A percentile compares a stretch with the other conserved stretches of the same genome.
Evolutionary conservation across 2,329 filamentous ascomycete genomes (phyloP).

Genomic region (Colletotrichum sp.): DNA sequence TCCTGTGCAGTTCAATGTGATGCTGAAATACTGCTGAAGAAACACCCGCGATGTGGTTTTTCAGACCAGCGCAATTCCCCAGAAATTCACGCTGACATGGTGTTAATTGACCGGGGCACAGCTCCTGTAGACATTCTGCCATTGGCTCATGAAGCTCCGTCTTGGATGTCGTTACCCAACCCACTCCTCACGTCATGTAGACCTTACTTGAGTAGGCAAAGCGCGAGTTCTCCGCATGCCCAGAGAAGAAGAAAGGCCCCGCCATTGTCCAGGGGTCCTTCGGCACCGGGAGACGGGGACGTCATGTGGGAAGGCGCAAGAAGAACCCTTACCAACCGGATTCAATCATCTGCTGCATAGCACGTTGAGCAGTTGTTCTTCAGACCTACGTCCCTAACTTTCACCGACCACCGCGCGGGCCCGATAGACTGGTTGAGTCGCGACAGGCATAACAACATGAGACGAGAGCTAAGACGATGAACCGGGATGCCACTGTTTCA

Average conservation of each 20-base stretch:
- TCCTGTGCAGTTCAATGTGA: background rate
- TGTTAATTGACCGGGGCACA: background rate
- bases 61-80: background rate
- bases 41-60: background rate
- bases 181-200: slow-evolving; percentile 12
- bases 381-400: background rate
- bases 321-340: background rate
- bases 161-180: slow-evolving; percentile 9
- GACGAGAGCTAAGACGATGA: background rate
- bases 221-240: background rate
- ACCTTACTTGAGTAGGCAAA: background rate
- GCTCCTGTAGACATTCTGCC: background rate
- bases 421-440: background rate
- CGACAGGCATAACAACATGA: slow-evolving; percentile 1
- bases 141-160: background rate
- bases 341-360: background rate
- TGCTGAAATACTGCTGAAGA: background rate
- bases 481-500: slow-evolving; percentile 5
- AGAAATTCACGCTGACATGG: background rate
- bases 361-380: background rate
- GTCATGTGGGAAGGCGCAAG: background rate
- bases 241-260: background rate
- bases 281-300: background rate
- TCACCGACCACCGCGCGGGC: background rate
- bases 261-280: background rate